These are phyloP conservation scores for Anethum foeniculum DNA, from an alignment of 140 eudicot genomes.

Conservation along the genomic window DNA sequence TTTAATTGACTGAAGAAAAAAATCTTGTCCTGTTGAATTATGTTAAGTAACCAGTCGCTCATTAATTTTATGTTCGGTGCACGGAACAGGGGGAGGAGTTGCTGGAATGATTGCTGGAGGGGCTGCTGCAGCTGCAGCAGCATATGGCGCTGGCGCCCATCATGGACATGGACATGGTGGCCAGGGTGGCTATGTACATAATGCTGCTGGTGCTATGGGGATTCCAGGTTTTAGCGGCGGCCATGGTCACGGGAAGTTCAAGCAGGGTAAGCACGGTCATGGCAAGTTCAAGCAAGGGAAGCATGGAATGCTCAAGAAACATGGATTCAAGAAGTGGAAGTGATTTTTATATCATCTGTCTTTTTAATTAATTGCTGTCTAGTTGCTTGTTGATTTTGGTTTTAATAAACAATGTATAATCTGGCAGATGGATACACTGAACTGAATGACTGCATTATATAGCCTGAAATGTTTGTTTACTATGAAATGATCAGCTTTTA, in stretches of 20 bases:
- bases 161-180: slow-evolving; percentile 14
- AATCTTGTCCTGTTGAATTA: neutral
- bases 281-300: slow-evolving; percentile 45
- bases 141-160: slow-evolving; percentile 30
- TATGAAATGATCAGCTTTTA: too few relatives aligned
- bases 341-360: neutral
- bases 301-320: slow-evolving; percentile 29
- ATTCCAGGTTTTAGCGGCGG: slow-evolving; percentile 20
- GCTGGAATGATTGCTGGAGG: slow-evolving; percentile 43
- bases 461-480: too few relatives aligned
- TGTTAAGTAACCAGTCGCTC: neutral
- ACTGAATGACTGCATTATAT: too few relatives aligned
- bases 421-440: too few relatives aligned
- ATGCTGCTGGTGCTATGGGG: slow-evolving; percentile 18
- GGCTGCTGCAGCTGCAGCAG: slow-evolving; percentile 58
- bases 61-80: slow-evolving; percentile 12
- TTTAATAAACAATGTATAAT: neutral
- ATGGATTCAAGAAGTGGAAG: slow-evolving; percentile 46
- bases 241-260: slow-evolving; percentile 32
- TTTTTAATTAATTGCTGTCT: neutral
- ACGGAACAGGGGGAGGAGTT: slow-evolving; percentile 23
- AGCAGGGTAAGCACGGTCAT: slow-evolving; percentile 32
- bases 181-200: slow-evolving; percentile 18
- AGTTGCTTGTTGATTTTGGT: neutral
- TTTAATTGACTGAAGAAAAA: too few relatives aligned